Percentiles rank a stretch among this genome's conserved stretches.
Conservation (phyloP, 2,329 filamentous ascomycete species). For the Venturia carpophila region DNA sequence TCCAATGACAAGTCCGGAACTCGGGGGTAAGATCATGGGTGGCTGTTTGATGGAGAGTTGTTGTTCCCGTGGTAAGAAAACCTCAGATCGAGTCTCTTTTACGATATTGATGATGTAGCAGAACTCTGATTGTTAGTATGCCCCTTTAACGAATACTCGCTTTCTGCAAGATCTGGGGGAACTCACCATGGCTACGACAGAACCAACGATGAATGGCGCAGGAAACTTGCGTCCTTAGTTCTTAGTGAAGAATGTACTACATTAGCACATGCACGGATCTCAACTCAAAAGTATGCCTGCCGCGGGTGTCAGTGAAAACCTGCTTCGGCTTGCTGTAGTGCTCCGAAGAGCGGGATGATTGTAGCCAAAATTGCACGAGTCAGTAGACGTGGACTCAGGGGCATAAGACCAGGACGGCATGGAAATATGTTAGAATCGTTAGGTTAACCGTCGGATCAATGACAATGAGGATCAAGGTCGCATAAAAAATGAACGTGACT, state of each 20-base stretch:
- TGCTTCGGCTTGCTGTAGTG: slow-evolving; percentile 26
- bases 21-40: slow-evolving; percentile 20
- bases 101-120: slow-evolving; percentile 18
- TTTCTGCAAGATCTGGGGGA: too few relatives aligned
- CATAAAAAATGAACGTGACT: slow-evolving; percentile 27
- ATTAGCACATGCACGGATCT: not conserved
- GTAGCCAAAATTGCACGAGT: slow-evolving; percentile 27
- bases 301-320: slow-evolving; percentile 35
- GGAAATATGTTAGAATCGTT: too few relatives aligned
- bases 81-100: slow-evolving; percentile 9
- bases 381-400: slow-evolving; percentile 27
- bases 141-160: too few relatives aligned
- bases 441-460: slow-evolving; percentile 25
- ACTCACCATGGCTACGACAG: slow-evolving; percentile 33
- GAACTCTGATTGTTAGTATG: not conserved
- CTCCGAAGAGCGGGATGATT: slow-evolving; percentile 28
- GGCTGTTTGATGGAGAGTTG: slow-evolving; percentile 25
- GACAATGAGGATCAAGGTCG: slow-evolving; percentile 28
- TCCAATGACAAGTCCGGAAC: slow-evolving; percentile 18
- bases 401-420: not conserved
- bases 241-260: slow-evolving; percentile 34
- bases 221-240: slow-evolving; percentile 42
- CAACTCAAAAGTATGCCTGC: slow-evolving; percentile 20
- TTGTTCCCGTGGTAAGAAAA: slow-evolving; percentile 25
- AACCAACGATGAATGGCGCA: slow-evolving; percentile 38